Evolutionary conservation across 208 protist genomes (phyloP).

Genomic region (Leishmania turanica): DNA sequence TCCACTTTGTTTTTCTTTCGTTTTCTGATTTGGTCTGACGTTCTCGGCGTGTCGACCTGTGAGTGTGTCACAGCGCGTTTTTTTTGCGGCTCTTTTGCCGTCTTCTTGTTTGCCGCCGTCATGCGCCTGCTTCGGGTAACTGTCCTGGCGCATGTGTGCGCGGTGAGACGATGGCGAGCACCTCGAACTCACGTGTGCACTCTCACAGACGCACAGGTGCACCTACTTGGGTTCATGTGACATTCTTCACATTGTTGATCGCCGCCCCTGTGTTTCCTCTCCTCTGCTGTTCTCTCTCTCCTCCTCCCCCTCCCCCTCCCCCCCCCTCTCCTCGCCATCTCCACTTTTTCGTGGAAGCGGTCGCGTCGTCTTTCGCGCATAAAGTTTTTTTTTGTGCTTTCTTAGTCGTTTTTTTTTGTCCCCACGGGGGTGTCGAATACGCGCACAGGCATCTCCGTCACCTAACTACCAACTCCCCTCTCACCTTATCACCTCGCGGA

Average conservation of each 20-base stretch:
- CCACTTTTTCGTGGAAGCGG: neutral
- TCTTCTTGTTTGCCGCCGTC: neutral
- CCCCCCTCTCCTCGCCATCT: conserved; percentile 1
- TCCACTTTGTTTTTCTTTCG: neutral
- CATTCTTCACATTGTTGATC: neutral
- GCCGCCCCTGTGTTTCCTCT: neutral
- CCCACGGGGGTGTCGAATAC: neutral
- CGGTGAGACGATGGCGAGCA: neutral
- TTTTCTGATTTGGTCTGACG: neutral
- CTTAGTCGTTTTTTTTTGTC: neutral
- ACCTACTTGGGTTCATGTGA: neutral
- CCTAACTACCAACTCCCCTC: neutral
- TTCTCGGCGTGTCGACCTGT: neutral
- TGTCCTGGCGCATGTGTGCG: neutral
- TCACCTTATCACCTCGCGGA: neutral
- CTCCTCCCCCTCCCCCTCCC: neutral
- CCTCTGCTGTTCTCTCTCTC: neutral
- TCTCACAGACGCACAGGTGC: neutral
- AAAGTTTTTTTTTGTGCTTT: neutral
- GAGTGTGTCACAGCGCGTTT: neutral
- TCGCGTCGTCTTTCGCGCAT: neutral
- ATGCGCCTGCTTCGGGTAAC: conserved; percentile 5
- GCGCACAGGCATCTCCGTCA: neutral
- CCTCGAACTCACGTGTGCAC: neutral
- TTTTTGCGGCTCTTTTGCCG: neutral